Conservation (phyloP, 345 rosid species). For the Salix udensis region DNA sequence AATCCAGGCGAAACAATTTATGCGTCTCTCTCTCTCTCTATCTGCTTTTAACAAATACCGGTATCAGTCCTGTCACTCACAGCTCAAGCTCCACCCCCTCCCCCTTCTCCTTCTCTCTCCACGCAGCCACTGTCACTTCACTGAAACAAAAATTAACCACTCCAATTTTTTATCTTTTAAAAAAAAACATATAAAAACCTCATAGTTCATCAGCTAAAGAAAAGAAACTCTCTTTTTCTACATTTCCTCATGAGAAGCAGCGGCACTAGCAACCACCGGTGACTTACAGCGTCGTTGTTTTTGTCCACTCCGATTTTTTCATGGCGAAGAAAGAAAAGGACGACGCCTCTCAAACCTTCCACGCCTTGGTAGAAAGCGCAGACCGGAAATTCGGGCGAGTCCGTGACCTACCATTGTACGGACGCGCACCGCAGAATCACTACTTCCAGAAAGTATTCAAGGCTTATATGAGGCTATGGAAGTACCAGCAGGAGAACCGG, state of each 20-base stretch:
- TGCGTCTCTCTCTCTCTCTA: neutral
- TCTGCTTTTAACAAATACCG: neutral
- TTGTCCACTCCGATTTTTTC: too few relatives aligned
- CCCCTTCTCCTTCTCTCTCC: neutral
- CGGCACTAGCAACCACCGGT: neutral
- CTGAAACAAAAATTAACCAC: neutral
- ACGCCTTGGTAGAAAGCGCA: slow-evolving; percentile 72
- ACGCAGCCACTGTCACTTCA: slow-evolving; percentile 14
- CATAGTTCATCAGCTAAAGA: slow-evolving; percentile 17
- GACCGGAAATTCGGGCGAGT: slow-evolving; percentile 90
- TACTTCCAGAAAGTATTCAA: slow-evolving; percentile 81
- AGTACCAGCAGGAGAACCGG: slow-evolving; percentile 85
- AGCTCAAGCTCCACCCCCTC: neutral
- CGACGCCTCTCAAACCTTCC: slow-evolving; percentile 51
- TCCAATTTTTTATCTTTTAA: neutral
- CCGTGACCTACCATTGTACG: slow-evolving; percentile 75
- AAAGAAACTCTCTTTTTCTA: neutral
- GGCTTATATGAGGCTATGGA: slow-evolving; percentile 94
- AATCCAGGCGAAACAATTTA: too few relatives aligned
- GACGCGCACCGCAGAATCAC: slow-evolving; percentile 42
- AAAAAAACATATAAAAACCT: slow-evolving; percentile 23
- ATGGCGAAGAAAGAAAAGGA: slow-evolving; percentile 45
- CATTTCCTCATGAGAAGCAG: slow-evolving; percentile 22
- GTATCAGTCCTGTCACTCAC: neutral
- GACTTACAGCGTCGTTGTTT: neutral